phyloP scores from a whole-genome alignment of 805 yeast species.

The Debaryomyces prosopidis region DNA sequence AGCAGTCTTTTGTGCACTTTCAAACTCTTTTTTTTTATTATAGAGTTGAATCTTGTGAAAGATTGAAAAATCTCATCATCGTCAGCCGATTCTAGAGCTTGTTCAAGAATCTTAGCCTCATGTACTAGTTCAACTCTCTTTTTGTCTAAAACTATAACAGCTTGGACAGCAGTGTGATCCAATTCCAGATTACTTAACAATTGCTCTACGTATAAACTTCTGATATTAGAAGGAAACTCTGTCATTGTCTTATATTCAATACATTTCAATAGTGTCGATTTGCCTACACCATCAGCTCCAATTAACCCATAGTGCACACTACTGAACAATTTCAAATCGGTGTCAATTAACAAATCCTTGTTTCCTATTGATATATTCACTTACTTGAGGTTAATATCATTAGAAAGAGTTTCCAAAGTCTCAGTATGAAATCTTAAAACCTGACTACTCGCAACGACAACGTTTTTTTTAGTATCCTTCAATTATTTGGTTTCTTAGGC shows the following conservation, averaged over 20 bases:
- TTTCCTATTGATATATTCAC: background rate
- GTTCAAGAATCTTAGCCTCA: too few relatives aligned
- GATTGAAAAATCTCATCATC: background rate
- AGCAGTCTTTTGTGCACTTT: background rate
- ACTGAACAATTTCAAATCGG: background rate
- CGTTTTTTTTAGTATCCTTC: background rate
- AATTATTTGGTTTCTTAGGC: too few relatives aligned
- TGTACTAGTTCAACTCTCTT: background rate
- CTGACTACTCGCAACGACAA: background rate
- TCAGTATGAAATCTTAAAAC: background rate
- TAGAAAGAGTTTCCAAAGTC: background rate
- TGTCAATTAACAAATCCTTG: background rate
- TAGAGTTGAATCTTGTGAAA: background rate
- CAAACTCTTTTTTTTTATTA: background rate
- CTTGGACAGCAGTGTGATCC: too few relatives aligned
- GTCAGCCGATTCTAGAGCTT: background rate
- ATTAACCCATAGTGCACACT: too few relatives aligned
- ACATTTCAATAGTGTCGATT: background rate
- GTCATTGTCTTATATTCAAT: too few relatives aligned
- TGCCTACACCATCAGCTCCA: too few relatives aligned
- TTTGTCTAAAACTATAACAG: too few relatives aligned
- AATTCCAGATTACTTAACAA: too few relatives aligned
- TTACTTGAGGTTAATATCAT: background rate
- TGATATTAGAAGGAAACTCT: too few relatives aligned
- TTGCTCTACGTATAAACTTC: too few relatives aligned